Evolutionary conservation across 306 rosid genomes (phyloP).

Genomic region (Cucumis hystrix): DNA sequence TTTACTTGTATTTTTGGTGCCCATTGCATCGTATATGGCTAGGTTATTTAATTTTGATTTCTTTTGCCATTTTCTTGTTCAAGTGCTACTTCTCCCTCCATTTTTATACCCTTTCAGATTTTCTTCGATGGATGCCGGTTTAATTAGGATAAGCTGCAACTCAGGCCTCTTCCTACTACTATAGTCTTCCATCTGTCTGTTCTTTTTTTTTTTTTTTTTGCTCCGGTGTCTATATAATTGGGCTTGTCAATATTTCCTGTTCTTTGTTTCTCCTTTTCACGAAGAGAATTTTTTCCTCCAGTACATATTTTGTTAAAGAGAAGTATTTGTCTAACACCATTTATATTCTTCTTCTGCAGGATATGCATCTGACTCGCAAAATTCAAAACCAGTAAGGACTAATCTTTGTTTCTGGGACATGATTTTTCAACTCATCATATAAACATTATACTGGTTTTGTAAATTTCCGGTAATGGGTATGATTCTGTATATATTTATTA

Average conservation of each 20-base stretch:
- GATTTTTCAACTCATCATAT: neutral
- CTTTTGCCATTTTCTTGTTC: neutral
- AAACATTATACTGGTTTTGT: neutral
- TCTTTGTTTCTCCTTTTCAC: neutral
- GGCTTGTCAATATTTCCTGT: neutral
- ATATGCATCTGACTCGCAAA: conserved; percentile 47
- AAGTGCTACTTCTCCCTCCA: neutral
- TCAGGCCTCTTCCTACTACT: neutral
- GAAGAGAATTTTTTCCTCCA: conserved; percentile 4
- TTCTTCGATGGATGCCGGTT: neutral
- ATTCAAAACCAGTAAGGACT: conserved; percentile 52
- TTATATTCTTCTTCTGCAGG: conserved; percentile 36
- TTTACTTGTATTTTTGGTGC: neutral
- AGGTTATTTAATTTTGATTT: neutral
- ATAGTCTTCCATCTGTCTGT: neutral
- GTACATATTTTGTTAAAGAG: neutral
- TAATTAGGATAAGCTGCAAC: neutral
- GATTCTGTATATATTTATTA: neutral
- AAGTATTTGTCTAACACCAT: neutral
- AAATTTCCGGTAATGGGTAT: neutral
- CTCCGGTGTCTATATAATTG: neutral
- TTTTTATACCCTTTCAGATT: neutral
- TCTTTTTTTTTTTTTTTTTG: neutral
- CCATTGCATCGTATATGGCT: neutral
- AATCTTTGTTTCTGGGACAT: neutral